Conservation (phyloP, 805 yeast genomes). For the Barnettozyma populi region DNA sequence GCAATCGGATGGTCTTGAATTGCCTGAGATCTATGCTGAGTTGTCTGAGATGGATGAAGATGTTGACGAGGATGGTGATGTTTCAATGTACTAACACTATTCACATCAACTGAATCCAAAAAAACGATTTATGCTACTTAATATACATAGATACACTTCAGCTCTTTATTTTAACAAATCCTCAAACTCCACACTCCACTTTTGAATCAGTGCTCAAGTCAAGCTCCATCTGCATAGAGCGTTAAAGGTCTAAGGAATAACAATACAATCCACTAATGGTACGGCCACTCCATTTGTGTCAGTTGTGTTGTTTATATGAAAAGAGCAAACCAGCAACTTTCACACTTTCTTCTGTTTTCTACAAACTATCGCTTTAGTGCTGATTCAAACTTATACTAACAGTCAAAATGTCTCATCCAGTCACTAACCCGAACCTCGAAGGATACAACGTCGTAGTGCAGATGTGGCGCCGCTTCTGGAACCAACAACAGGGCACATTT, state of each 20-base stretch:
- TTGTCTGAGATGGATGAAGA: conserved; percentile 5
- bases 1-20: background rate
- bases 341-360: background rate
- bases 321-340: background rate
- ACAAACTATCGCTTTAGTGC: too few species aligned
- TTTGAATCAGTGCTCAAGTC: too few species aligned
- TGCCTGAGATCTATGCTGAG: background rate
- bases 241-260: too few species aligned
- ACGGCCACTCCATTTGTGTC: background rate
- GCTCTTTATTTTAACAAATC: too few species aligned
- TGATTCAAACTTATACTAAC: background rate
- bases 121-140: too few species aligned
- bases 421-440: conserved; percentile 21
- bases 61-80: conserved; percentile 14
- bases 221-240: too few species aligned
- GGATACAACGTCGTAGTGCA: conserved; percentile 21
- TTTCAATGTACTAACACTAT: conserved; percentile 17
- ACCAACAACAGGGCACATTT: conserved; percentile 19
- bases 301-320: too few species aligned
- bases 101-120: too few species aligned
- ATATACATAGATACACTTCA: too few species aligned
- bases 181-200: too few species aligned
- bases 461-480: conserved; percentile 23
- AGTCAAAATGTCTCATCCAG: conserved; percentile 5
- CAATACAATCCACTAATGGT: too few species aligned